A percentile compares a stretch with the other conserved stretches of the same genome.
These are phyloP conservation scores for Pseudogymnoascus sp. DNA, from an alignment of 2,329 filamentous ascomycete genomes.

Conservation along the genomic window DNA sequence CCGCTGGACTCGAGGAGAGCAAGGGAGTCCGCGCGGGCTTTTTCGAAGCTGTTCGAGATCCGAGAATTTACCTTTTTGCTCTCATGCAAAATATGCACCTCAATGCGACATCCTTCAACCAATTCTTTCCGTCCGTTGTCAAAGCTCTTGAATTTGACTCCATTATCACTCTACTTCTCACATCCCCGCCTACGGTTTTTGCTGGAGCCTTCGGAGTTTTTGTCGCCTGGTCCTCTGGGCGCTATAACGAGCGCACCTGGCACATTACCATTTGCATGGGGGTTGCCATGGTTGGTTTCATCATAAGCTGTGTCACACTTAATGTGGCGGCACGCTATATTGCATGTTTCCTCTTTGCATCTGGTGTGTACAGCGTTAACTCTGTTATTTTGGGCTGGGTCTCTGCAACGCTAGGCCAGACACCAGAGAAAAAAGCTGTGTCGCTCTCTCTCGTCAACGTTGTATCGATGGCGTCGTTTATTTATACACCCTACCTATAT, in stretches of 20 bases:
- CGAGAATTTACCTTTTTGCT: slow-evolving; percentile 36
- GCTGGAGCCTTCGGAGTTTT: slow-evolving; percentile 33
- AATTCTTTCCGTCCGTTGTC: slow-evolving; percentile 35
- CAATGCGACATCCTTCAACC: slow-evolving; percentile 34
- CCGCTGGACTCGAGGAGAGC: slow-evolving; percentile 32
- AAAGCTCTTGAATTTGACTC: slow-evolving; percentile 30
- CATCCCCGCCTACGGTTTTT: slow-evolving; percentile 34
- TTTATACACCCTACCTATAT: slow-evolving; percentile 33
- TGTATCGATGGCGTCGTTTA: slow-evolving; percentile 29
- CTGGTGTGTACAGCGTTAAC: slow-evolving; percentile 14
- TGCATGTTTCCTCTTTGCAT: slow-evolving; percentile 15
- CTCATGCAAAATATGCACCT: slow-evolving; percentile 42
- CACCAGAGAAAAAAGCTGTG: slow-evolving; percentile 31
- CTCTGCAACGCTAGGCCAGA: slow-evolving; percentile 28
- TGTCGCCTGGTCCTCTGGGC: slow-evolving; percentile 34
- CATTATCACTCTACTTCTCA: slow-evolving; percentile 36
- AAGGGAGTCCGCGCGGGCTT: slow-evolving; percentile 34
- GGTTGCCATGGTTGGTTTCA: slow-evolving; percentile 27
- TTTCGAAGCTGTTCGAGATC: slow-evolving; percentile 34
- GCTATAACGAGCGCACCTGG: slow-evolving; percentile 31
- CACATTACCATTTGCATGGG: slow-evolving; percentile 31
- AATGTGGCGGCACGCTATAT: slow-evolving; percentile 19
- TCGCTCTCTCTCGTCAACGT: slow-evolving; percentile 31
- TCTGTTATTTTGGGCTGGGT: slow-evolving; percentile 17
- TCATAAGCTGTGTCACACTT: slow-evolving; percentile 27